Evolutionary conservation across 306 rosid species (phyloP).

Genomic region (Gastrolobium bilobum): DNA sequence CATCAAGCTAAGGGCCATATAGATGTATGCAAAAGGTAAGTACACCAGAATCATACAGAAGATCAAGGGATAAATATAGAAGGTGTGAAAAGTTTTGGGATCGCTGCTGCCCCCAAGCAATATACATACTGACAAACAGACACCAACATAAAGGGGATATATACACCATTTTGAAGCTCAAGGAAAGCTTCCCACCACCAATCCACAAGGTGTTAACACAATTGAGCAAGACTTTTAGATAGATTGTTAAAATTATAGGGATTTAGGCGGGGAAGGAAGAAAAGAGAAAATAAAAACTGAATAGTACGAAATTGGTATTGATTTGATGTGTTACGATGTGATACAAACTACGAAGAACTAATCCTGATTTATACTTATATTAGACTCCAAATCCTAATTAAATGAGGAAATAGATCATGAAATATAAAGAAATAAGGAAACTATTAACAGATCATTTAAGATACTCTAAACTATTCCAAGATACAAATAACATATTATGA

Average conservation of each 20-base stretch:
- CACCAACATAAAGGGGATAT: constrained; percentile 20
- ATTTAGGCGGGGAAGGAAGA: too few relatives aligned
- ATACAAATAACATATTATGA: too few relatives aligned
- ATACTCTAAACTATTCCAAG: too few relatives aligned
- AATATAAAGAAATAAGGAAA: too few relatives aligned
- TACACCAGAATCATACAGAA: background rate
- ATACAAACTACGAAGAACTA: too few relatives aligned
- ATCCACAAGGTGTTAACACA: constrained; percentile 5
- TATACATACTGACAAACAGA: constrained; percentile 13
- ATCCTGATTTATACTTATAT: too few relatives aligned
- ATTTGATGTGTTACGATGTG: too few relatives aligned
- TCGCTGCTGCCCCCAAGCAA: constrained; percentile 5
- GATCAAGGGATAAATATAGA: constrained; percentile 23
- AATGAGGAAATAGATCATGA: too few relatives aligned
- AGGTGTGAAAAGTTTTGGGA: background rate
- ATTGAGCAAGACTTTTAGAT: constrained; percentile 22
- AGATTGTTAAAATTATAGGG: background rate
- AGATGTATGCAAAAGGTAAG: background rate
- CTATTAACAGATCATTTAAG: too few relatives aligned
- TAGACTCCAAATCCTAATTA: too few relatives aligned
- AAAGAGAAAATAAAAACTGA: too few relatives aligned
- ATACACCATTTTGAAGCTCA: constrained; percentile 39
- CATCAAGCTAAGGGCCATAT: constrained; percentile 24
- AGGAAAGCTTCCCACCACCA: background rate
- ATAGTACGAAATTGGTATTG: too few relatives aligned